Conservation (phyloP, 805 yeast genomes). For the Yarrowia sp. region DNA sequence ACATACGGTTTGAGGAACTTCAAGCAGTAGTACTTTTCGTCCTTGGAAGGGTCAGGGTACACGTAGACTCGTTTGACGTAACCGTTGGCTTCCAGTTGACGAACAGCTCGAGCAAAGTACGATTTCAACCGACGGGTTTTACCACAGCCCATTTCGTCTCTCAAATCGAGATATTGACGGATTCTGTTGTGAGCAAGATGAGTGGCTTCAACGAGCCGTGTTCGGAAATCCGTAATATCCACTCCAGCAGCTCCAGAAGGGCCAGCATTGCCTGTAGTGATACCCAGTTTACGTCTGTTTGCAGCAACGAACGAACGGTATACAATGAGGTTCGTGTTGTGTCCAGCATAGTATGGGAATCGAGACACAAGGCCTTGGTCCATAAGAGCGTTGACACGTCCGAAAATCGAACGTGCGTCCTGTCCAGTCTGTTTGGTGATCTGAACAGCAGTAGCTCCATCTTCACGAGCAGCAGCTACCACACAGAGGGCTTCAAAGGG, state of each 20-base stretch:
- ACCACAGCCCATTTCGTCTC: constrained; percentile 43
- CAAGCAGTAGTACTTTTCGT: constrained; percentile 39
- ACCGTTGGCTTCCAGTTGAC: constrained; percentile 35
- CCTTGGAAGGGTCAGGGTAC: constrained; percentile 30
- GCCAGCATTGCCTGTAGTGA: constrained; percentile 13
- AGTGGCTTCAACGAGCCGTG: constrained; percentile 35
- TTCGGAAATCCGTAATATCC: constrained; percentile 33
- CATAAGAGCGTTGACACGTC: constrained; percentile 38
- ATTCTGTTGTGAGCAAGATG: constrained; percentile 39
- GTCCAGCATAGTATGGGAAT: constrained; percentile 38
- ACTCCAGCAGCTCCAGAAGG: constrained; percentile 28
- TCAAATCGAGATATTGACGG: constrained; percentile 41
- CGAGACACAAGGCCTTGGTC: constrained; percentile 40
- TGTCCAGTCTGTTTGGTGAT: constrained; percentile 42
- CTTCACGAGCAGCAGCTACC: constrained; percentile 43
- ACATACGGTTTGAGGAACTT: constrained; percentile 38
- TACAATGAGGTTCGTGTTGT: constrained; percentile 39
- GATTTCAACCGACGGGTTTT: constrained; percentile 33
- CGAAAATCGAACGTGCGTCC: constrained; percentile 43
- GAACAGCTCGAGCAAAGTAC: constrained; percentile 33
- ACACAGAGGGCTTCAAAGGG: constrained; percentile 44
- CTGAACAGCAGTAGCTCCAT: constrained; percentile 42
- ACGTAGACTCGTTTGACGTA: constrained; percentile 39
- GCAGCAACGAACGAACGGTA: constrained; percentile 40
- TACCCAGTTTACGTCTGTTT: constrained; percentile 32